Evolutionary conservation across 257 asterid species (phyloP), one percentile per base, ranked within the genome.

Genomic region (Ligustrum vulgare): DNA sequence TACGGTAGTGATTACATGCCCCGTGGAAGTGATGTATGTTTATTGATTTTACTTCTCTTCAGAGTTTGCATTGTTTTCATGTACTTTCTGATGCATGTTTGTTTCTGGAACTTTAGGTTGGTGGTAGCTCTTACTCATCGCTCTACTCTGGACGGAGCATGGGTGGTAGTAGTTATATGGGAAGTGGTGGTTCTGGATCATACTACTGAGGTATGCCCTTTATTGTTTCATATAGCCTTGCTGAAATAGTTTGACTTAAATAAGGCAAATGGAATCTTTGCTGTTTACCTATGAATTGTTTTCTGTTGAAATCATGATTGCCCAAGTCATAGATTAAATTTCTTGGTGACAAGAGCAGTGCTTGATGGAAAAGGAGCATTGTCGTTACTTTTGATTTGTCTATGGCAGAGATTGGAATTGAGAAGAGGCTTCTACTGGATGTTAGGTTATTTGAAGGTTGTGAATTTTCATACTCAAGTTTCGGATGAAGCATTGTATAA

Each of bases 101-200:
- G 37, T 64, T 62, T 68, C 5, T 80, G 16, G 32, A 67, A 54
- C 47, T 74, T 75, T 81, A 94, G 97, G 94, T 82, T 72, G 92
- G 93, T 73, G 90, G 97, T 72, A 89, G 91, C 86, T 92, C 99
- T 67, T 92, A 94, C 80, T 86, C 99, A 5, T 91, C 98, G 4
- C 84, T 83, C 51, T 91, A 92, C 80, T 83, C 97, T 31, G 87
- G 96, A 23, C 97, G 97, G 36, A 85, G 90, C 73, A 69, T 87
- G 75, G 87, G 96, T 77, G 91, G 99, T 67, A 81, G 82, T 69
- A 86, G 91, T 81, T 94, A 91, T 69, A 87, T 87, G 96, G 93
- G 97, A 45, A 86, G 94, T 66, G 80, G 93, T 81, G 87, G 92
- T 80, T 94, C 98, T 47, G 91, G 97, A 75, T 87, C 97, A 20